Evolutionary conservation across 2,329 filamentous ascomycete species (phyloP), one percentile per base, ranked within the genome.

Genomic region (Verticillium isaacii): DNA sequence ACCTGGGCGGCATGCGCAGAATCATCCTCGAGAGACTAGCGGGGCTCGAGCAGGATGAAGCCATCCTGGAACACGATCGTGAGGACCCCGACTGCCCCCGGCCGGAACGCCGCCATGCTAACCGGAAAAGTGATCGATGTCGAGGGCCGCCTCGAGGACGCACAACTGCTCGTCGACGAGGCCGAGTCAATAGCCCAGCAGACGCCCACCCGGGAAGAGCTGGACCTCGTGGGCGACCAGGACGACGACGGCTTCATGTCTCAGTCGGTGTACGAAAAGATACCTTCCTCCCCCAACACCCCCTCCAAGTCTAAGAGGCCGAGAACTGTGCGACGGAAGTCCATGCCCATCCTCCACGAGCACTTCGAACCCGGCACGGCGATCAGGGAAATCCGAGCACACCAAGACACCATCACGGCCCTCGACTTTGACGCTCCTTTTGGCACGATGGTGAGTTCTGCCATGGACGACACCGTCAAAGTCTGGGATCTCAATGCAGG

Each of bases 351-450:
- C 61, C 80, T 98, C 61, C 95, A 99, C 76, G 95, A 98, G 75
- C 93, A 98, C 75, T 92, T 97, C 73, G 89, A 96, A 66, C 89
- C 94, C 3, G 95, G 95, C 19, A 93, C 91, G 37, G 87, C 85
- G 70, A 97, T 99, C 70, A 90, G 90, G 67, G 92, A 97, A 73
- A 84, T 98, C 61, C 89, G 91, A 67, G 93, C 94, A 2, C 95
- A 99, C 74, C 88, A 87, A 59, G 95, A 99, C 72, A 85, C 85
- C 62, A 90, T 99, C 65, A 96, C 93, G 1, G 90, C 94, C 8
- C 75, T 99, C 64, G 95, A 98, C 76, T 99, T 99, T 74, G 95
- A 99, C 73, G 90, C 90, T n/a, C 95, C 95, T 0, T 98, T 98
- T 74, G 95, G 95, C 17, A 96, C 92, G 23, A 87, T 98, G 85